phyloP scores from a whole-genome alignment of 2,329 filamentous ascomycete species.

The Colletotrichum echinochloae region DNA sequence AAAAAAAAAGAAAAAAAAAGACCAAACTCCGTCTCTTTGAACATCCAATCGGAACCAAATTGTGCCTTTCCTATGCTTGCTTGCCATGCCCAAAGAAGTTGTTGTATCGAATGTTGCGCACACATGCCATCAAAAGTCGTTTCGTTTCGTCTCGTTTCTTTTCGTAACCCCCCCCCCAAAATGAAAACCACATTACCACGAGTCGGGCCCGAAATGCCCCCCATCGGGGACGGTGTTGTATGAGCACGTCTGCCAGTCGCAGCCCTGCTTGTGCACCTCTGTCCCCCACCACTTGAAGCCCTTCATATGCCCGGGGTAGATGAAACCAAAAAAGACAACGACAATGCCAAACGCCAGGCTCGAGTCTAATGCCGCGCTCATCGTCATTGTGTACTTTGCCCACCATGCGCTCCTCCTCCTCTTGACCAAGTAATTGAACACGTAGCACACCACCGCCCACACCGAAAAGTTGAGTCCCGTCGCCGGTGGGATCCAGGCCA shows the following conservation, averaged over 20 bases:
- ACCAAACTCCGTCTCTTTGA: not conserved
- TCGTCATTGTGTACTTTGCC: conserved; percentile 91
- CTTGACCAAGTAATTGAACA: conserved; percentile 84
- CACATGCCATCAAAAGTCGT: conserved; percentile 1
- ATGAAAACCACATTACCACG: conserved; percentile 60
- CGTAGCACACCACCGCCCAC: conserved; percentile 86
- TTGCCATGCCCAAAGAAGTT: conserved; percentile 9
- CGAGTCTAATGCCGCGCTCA: conserved; percentile 85
- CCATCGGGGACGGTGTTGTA: conserved; percentile 74
- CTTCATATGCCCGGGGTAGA: conserved; percentile 82
- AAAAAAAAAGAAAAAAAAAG: not conserved
- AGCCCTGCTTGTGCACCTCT: conserved; percentile 85
- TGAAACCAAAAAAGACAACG: conserved; percentile 85
- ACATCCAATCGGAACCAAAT: conserved; percentile 4
- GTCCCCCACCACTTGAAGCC: conserved; percentile 90
- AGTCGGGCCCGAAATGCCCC: conserved; percentile 73
- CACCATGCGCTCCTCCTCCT: conserved; percentile 81
- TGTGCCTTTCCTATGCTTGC: conserved; percentile 23
- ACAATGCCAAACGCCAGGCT: conserved; percentile 86
- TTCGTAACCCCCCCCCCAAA: conserved; percentile 1
- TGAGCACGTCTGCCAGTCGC: conserved; percentile 85
- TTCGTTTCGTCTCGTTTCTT: conserved; percentile 30
- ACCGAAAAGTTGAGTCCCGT: conserved; percentile 89
- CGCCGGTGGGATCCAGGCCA: conserved; percentile 89
- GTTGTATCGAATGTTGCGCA: not conserved